A percentile compares a stretch with the other conserved stretches of the same genome.
phyloP scores from a whole-genome alignment of 2,329 filamentous ascomycete species.

The Fusarium sp. region DNA sequence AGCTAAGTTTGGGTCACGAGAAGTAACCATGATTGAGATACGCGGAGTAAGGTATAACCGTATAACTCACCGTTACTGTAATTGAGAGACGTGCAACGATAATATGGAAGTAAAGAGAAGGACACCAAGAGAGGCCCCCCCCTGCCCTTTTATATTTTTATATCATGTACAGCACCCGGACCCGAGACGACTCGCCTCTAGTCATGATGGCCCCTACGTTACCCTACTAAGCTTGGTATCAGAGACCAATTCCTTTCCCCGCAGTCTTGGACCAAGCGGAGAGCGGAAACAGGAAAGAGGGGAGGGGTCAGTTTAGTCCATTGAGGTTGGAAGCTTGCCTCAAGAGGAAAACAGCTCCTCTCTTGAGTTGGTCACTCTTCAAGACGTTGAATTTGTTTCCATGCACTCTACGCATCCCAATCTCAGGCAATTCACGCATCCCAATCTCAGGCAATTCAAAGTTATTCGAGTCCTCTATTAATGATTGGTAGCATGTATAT shows the following conservation, averaged over 20 bases:
- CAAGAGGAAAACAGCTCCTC: constrained; percentile 29
- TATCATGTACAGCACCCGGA: constrained; percentile 20
- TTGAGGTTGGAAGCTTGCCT: constrained; percentile 23
- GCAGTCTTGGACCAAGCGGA: constrained; percentile 29
- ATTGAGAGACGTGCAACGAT: constrained; percentile 1
- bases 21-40: constrained; percentile 11
- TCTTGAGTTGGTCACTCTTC: background rate
- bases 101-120: constrained; percentile 4
- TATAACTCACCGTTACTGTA: constrained; percentile 23
- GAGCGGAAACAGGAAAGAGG: constrained; percentile 32
- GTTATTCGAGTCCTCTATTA: too few relatives aligned
- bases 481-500: too few relatives aligned
- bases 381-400: too few relatives aligned
- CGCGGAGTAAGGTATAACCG: background rate
- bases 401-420: too few relatives aligned
- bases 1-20: constrained; percentile 9
- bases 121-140: background rate
- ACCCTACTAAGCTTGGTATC: background rate
- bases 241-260: constrained; percentile 22
- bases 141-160: constrained; percentile 38
- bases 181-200: constrained; percentile 18
- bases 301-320: constrained; percentile 34
- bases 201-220: constrained; percentile 29
- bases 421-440: too few relatives aligned
- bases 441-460: too few relatives aligned